A percentile compares a stretch with the other conserved stretches of the same genome.
These are phyloP conservation scores for Spinacia oleracea DNA, from an alignment of 179 eudicot species.

Conservation along the genomic window DNA sequence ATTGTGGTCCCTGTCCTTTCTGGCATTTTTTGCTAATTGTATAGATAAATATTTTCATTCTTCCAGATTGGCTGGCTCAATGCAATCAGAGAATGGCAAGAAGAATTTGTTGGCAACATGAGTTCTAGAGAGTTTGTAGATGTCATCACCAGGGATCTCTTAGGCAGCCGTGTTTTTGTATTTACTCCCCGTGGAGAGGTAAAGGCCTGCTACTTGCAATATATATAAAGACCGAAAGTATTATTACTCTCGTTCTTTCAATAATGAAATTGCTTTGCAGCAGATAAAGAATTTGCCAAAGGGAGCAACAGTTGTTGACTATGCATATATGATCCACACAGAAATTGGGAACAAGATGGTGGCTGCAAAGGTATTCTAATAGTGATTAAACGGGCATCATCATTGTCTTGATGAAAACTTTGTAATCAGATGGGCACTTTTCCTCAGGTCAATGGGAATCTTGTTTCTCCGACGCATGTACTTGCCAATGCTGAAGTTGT, in stretches of 20 bases:
- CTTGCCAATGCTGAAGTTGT: constrained; percentile 99
- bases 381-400: constrained; percentile 9
- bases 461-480: constrained; percentile 71
- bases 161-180: constrained; percentile 96
- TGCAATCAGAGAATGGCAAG: constrained; percentile 99
- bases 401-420: constrained; percentile 10
- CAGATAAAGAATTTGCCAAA: constrained; percentile 93
- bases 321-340: constrained; percentile 97
- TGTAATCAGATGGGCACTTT: constrained; percentile 17
- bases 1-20: not conserved
- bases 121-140: constrained; percentile 98
- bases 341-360: constrained; percentile 97
- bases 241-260: not conserved
- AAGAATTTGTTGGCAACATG: constrained; percentile 98
- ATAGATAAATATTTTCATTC: constrained; percentile 29
- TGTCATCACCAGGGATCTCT: constrained; percentile 80
- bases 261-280: constrained; percentile 3
- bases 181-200: constrained; percentile 99
- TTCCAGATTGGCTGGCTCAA: constrained; percentile 97
- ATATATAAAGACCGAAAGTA: not conserved
- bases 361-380: constrained; percentile 82
- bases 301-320: constrained; percentile 96
- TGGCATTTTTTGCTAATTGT: constrained; percentile 13
- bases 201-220: constrained; percentile 17
- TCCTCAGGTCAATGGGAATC: constrained; percentile 91